Conservation (phyloP, 2,329 filamentous ascomycete species). For the Biscogniauxia marginata region DNA sequence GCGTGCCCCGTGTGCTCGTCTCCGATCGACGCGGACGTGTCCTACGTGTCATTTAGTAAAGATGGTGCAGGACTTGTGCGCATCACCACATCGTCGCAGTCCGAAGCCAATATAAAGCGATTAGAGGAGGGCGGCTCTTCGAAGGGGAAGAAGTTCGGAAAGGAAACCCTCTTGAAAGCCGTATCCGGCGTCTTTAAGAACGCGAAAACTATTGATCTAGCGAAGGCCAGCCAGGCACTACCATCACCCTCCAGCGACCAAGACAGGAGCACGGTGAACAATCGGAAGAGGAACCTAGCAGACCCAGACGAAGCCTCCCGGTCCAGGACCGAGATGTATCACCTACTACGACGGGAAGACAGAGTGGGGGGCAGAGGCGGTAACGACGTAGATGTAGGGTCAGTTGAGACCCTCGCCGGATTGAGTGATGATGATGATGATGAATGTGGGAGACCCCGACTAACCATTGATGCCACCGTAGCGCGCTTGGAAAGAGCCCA, state of each 20-base stretch:
- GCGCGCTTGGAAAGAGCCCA: conserved; percentile 25
- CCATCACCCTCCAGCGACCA: neutral
- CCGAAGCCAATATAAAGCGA: neutral
- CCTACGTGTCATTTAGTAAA: conserved; percentile 10
- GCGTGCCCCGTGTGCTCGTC: conserved; percentile 16
- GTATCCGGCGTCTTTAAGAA: conserved; percentile 1
- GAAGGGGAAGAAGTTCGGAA: neutral
- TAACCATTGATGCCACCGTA: conserved; percentile 21
- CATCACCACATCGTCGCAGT: conserved; percentile 3
- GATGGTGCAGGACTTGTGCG: conserved; percentile 16
- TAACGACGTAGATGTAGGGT: conserved; percentile 6
- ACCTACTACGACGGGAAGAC: neutral
- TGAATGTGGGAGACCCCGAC: conserved; percentile 11
- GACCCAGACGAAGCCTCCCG: neutral
- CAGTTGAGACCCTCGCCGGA: conserved; percentile 14
- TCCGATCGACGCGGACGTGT: conserved; percentile 13
- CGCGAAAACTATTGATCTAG: neutral
- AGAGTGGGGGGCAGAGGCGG: neutral
- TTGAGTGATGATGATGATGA: conserved; percentile 10
- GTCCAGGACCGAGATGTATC: conserved; percentile 20
- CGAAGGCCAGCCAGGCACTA: neutral
- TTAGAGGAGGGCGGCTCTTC: neutral
- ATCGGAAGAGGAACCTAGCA: neutral
- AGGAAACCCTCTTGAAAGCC: neutral
- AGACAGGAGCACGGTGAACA: neutral